phyloP scores from a whole-genome alignment of 345 rosid species.

The Dimocarpus longan region DNA sequence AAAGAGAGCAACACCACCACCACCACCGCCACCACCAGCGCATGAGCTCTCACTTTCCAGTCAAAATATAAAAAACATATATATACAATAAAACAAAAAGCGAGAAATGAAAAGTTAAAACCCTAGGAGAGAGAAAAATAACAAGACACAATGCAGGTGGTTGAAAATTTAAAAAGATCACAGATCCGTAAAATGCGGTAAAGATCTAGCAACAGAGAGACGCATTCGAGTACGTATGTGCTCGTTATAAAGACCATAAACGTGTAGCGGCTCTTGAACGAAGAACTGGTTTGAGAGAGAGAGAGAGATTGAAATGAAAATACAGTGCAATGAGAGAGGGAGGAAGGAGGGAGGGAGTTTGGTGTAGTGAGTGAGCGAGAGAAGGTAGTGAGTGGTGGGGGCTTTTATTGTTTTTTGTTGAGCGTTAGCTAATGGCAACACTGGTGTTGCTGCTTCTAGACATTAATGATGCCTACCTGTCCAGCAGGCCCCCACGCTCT shows the following conservation, averaged over 20 bases:
- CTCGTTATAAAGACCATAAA: background rate
- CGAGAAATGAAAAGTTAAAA: constrained; percentile 26
- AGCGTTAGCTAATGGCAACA: constrained; percentile 24
- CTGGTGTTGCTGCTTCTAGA: constrained; percentile 3
- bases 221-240: background rate
- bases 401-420: constrained; percentile 32
- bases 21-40: background rate
- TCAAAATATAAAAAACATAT: no score
- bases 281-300: background rate
- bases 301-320: background rate
- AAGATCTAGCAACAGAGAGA: constrained; percentile 27
- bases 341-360: background rate
- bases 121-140: constrained; percentile 49
- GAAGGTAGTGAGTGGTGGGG: constrained; percentile 7
- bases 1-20: background rate
- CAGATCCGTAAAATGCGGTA: constrained; percentile 78
- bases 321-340: no score
- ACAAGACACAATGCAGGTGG: constrained; percentile 29
- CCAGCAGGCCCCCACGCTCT: constrained; percentile 28
- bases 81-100: background rate
- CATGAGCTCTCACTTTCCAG: constrained; percentile 11
- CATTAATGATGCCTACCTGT: constrained; percentile 32
- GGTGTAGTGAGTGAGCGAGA: constrained; percentile 9
- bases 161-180: background rate
- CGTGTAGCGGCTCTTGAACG: background rate